These are phyloP conservation scores for Fusarium algeriense DNA, from an alignment of 2,329 filamentous ascomycete genomes.

Conservation along the genomic window DNA sequence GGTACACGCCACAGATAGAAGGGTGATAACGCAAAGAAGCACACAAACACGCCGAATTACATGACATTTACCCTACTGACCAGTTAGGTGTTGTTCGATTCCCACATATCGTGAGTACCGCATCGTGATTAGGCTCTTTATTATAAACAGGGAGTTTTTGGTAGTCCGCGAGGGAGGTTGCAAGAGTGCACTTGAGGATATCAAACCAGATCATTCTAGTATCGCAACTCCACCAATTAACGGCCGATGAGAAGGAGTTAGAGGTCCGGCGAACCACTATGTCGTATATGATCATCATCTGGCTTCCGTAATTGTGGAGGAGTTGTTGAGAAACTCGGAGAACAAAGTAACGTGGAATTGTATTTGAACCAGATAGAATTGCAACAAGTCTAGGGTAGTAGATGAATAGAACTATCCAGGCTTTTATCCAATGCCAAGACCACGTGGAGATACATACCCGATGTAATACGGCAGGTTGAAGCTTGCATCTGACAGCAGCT, in stretches of 20 bases:
- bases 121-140: not conserved
- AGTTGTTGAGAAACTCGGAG: not conserved
- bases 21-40: not conserved
- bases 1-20: conserved; percentile 1
- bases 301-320: not conserved
- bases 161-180: not conserved
- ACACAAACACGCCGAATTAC: not conserved
- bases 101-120: not conserved
- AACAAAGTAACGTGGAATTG: not conserved
- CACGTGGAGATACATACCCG: conserved; percentile 39
- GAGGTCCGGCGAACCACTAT: conserved; percentile 14
- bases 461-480: conserved; percentile 10
- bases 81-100: not conserved
- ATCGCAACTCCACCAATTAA: conserved; percentile 3
- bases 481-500: conserved; percentile 16
- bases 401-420: not conserved
- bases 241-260: conserved; percentile 6
- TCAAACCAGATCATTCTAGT: not conserved
- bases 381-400: conserved; percentile 4
- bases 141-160: not conserved
- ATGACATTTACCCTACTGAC: not conserved
- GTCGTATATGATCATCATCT: not conserved
- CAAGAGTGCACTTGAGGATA: not conserved
- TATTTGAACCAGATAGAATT: not conserved
- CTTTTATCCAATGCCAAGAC: conserved; percentile 41